Evolutionary conservation across 139 green algal species (phyloP).

Genomic region (Picochlorum sp.): DNA sequence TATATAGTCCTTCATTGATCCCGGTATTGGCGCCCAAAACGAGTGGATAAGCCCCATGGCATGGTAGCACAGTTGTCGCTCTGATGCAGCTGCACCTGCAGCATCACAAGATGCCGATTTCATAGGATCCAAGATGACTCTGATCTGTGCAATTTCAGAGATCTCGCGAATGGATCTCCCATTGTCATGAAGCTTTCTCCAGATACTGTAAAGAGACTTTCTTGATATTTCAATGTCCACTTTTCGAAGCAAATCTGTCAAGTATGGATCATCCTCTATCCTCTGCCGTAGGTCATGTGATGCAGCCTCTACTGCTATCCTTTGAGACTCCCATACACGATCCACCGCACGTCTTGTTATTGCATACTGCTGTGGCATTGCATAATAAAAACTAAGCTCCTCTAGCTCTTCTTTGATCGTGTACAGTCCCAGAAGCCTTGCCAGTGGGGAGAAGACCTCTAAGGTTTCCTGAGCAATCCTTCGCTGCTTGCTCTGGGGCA

Average conservation of each 20-base stretch:
- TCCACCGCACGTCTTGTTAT: conserved; percentile 9
- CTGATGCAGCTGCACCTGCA: conserved; percentile 5
- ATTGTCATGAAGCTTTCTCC: conserved; percentile 45
- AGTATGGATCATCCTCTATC: conserved; percentile 47
- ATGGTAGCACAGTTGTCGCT: conserved; percentile 36
- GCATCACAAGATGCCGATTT: background rate
- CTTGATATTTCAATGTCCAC: conserved; percentile 37
- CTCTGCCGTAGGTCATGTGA: conserved; percentile 34
- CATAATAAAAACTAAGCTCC: conserved; percentile 65
- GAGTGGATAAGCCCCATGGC: conserved; percentile 59
- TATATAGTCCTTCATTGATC: conserved; percentile 80
- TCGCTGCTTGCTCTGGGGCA: conserved; percentile 72
- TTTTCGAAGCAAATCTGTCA: conserved; percentile 22
- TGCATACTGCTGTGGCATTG: conserved; percentile 25
- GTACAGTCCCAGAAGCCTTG: conserved; percentile 75
- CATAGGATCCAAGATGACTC: conserved; percentile 33
- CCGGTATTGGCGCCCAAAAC: conserved; percentile 72
- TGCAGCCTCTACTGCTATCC: conserved; percentile 36
- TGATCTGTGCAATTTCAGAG: conserved; percentile 60
- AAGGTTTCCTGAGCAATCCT: conserved; percentile 71
- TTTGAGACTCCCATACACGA: conserved; percentile 25
- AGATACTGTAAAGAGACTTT: conserved; percentile 58
- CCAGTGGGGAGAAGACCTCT: conserved; percentile 74
- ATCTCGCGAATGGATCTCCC: conserved; percentile 32
- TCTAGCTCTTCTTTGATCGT: conserved; percentile 84